These are phyloP conservation scores for Aspergillus campestris DNA, from an alignment of 495 filamentous ascomycete species.

Conservation along the genomic window DNA sequence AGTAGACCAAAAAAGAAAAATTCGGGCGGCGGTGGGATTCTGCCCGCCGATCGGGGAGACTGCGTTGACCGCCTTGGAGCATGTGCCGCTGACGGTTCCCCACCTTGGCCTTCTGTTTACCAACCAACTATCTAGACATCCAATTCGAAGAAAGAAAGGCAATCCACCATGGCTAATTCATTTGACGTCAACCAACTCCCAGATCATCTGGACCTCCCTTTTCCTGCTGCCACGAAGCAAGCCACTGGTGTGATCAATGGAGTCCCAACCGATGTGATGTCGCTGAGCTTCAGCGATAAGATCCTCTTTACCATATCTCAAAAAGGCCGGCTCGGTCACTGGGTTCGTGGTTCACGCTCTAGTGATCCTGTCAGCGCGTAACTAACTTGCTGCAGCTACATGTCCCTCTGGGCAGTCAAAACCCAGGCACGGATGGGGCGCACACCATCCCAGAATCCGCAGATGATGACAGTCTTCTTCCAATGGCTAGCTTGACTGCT, in stretches of 20 bases:
- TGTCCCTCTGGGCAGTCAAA: conserved; percentile 68
- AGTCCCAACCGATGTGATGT: conserved; percentile 61
- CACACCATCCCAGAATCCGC: conserved; percentile 39
- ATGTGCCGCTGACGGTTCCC: too few relatives aligned
- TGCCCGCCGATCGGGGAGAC: conserved; percentile 8
- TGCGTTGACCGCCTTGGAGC: conserved; percentile 7
- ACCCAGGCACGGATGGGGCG: conserved; percentile 43
- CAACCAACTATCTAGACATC: too few relatives aligned
- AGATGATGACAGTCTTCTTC: conserved; percentile 56
- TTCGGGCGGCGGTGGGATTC: conserved; percentile 11
- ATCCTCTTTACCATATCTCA: conserved; percentile 88
- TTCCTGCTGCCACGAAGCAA: conserved; percentile 68
- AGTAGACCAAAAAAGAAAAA: conserved; percentile 8
- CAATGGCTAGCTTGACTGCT: conserved; percentile 71
- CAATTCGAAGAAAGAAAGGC: too few relatives aligned
- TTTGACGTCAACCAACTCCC: conserved; percentile 24
- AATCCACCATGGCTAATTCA: conserved; percentile 21
- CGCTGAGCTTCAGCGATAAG: conserved; percentile 75
- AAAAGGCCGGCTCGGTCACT: conserved; percentile 78
- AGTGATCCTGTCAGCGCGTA: not conserved
- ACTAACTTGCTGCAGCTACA: conserved; percentile 57
- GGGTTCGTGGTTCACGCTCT: conserved; percentile 48
- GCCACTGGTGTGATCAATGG: conserved; percentile 56
- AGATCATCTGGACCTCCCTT: conserved; percentile 42
- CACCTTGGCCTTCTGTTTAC: too few relatives aligned